Evolutionary conservation across 2,329 filamentous ascomycete genomes (phyloP).

Genomic region (Neonectria hederae): DNA sequence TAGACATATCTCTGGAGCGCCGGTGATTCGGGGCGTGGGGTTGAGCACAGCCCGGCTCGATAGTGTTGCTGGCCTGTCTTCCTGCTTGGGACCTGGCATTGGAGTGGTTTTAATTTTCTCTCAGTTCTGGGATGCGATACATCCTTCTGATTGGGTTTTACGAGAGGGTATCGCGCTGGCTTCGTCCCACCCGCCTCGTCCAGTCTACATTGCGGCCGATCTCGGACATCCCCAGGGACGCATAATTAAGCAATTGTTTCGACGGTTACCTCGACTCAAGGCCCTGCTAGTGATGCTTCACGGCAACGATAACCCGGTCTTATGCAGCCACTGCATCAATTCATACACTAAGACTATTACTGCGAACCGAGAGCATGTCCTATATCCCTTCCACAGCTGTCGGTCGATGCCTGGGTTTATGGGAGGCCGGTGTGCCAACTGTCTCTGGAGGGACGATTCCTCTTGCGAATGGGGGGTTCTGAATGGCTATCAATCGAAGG

Average conservation of each 20-base stretch:
- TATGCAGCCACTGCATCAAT: not conserved
- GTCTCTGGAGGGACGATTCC: not conserved
- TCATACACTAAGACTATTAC: not conserved
- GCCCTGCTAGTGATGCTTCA: not conserved
- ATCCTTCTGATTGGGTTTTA: not conserved
- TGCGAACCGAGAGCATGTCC: not conserved
- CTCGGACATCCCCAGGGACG: conserved; percentile 2
- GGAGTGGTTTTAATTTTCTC: no score
- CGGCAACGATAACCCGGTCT: not conserved
- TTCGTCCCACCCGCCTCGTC: not conserved
- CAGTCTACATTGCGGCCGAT: conserved; percentile 9
- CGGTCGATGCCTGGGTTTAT: not conserved
- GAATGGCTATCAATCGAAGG: not conserved
- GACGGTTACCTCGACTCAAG: not conserved
- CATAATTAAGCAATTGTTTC: not conserved
- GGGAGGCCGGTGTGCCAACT: not conserved
- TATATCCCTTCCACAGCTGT: not conserved
- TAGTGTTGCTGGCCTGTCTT: not conserved
- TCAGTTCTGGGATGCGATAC: not conserved
- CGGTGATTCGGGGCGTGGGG: not conserved
- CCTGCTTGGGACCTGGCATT: not conserved
- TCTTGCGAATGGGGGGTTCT: not conserved
- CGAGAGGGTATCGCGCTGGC: not conserved
- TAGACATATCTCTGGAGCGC: not conserved
- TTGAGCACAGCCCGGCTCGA: not conserved